Base-by-base conservation (phyloP, 2,329 filamentous ascomycete species). In the Coniella lustricola region DNA sequence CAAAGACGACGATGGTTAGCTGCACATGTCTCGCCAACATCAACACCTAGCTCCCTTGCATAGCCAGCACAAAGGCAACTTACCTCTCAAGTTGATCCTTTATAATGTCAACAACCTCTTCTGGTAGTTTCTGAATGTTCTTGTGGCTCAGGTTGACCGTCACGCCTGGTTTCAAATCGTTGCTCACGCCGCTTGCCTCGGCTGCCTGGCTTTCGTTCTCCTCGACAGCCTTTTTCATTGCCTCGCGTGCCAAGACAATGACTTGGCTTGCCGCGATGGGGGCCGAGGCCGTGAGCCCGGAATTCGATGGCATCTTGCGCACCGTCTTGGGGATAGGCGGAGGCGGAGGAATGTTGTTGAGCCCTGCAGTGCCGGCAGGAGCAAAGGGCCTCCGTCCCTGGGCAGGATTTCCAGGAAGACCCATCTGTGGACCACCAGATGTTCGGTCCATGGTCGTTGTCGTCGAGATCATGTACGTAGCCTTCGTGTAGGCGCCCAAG, bases 81-180 rank as follows among this genome's bases (percentile, higher is more conserved):
- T 62, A 87, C 83, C 85, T 75, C 68, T 87, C 84, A 54, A 88
- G 72, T 62, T 86, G 82, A 57, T 84, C 74, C 64, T 85, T 85
- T 58, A 89, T 85, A 53, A 88, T 77, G 58, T 85, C 81, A 35
- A 89, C 81, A 37, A 87, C 81, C 64, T 88, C 85, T 50, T 86
- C 82, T 0, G 85, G 85, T 48, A 89, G 67, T 54, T 75, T 77
- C 57, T 81, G 76, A 38, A 90, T 89, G 60, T 81, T 81, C 66
- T 84, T 85, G 59, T 85, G 81, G 64, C 85, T 87, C 54, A 90
- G 67, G 64, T 90, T 85, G 57, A 91, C 84, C 29, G 87, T 90
- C 50, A 89, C 79, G 51, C 87, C 86, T 1, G 82, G 80, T 60
- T 82, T 81, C 40, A 84, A 67, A 38, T 78, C 79, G 62, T 68